Base-by-base conservation (phyloP, 352 stramenopile species). In the Globisporangium okanoganense region DNA sequence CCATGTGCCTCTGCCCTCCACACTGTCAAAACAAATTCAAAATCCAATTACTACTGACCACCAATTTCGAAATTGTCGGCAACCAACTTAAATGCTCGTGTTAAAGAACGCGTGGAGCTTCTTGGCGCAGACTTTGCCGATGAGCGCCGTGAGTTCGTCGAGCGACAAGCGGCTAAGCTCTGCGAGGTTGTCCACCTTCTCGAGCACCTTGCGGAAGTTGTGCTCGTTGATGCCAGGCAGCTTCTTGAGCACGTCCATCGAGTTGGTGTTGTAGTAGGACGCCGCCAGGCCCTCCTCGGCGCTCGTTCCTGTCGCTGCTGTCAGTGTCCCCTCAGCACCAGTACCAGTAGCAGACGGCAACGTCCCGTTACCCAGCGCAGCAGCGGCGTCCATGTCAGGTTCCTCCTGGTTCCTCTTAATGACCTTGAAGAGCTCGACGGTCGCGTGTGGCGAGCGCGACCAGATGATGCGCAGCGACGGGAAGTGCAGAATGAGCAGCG, bases 221-320 rank as follows among this genome's bases (percentile, higher is more conserved):
- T 97, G 77, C 41, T 95, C 29, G 29, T 33, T 99, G 61, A 99
- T 90, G n/a, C 97, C 97, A 3, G 97, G 97, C 47, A 99, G 76
- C 56, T 96, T 88, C 50, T 98, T 87, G 18, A 99, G 75, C 62
- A 99, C 90, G 52, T 98, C 90, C 62, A 97, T 79, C 13, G 95
- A 92, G 53, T 79, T 90, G 29, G 94, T 88, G 68, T 98, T 98
- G 61, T 86, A 97, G 70, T 63, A 89, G 65, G 57, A 82, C 62
- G 29, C 75, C 59, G 87, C 79, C 13, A 88, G 59, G 12, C 75
- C 82, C 56, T 78, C 84, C 12, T 89, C 81, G n/a, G 38, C 8
- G 58, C 58, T 90, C 72, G 65, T 91, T 66, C 24, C 82, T 62
- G 62, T 83, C 64, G 53, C 87, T 50, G 67, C 88, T 66, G 56